phyloP scores from a whole-genome alignment of 768 basidiomycete genomes.

The Kwoniella sp. region DNA sequence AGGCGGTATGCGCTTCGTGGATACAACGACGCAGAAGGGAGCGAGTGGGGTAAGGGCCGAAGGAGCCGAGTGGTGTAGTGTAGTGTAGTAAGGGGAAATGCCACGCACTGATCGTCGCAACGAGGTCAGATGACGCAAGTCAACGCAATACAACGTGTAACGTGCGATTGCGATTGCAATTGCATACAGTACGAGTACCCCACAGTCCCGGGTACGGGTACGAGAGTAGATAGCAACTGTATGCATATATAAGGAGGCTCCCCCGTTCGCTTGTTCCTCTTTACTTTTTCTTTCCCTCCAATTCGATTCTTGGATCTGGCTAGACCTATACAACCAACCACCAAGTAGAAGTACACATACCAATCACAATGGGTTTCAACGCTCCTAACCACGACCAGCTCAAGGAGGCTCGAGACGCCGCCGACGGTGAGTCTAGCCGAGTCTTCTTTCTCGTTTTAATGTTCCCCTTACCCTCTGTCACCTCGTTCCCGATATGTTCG shows the following conservation, averaged over 20 bases:
- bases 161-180: neutral
- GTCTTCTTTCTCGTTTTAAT: neutral
- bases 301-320: neutral
- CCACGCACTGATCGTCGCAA: constrained; percentile 1
- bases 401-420: constrained; percentile 15
- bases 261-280: neutral
- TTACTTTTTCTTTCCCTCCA: neutral
- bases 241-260: constrained; percentile 4
- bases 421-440: constrained; percentile 15
- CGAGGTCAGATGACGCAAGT: neutral
- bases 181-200: neutral
- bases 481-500: too few relatives aligned
- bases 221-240: neutral
- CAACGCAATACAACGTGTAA: neutral
- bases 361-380: constrained; percentile 20
- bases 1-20: too few relatives aligned
- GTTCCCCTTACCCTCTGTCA: neutral
- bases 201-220: too few relatives aligned
- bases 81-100: too few relatives aligned
- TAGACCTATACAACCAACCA: constrained; percentile 2
- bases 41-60: too few relatives aligned
- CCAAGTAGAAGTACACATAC: neutral
- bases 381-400: constrained; percentile 21
- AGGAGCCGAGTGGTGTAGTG: too few relatives aligned
- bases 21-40: too few relatives aligned